These are phyloP conservation scores for Lachnellula suecica DNA, from an alignment of 2,329 filamentous ascomycete species.

Conservation along the genomic window DNA sequence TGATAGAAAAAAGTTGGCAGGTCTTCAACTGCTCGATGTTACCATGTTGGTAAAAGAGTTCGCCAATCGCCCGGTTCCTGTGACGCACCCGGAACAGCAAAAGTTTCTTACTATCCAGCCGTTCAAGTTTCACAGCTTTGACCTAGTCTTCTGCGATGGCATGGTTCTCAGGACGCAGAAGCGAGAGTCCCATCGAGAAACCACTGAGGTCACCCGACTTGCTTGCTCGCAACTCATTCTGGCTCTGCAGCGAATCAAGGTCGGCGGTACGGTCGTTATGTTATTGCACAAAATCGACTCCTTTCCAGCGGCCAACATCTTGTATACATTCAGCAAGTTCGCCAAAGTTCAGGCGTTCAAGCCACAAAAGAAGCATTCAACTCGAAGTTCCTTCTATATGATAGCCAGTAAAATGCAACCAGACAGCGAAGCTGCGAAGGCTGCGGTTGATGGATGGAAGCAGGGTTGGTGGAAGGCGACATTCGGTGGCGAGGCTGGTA, in stretches of 20 bases:
- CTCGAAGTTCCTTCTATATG: constrained; percentile 27
- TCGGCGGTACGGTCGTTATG: constrained; percentile 24
- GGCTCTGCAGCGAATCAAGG: constrained; percentile 19
- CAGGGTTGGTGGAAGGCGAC: constrained; percentile 22
- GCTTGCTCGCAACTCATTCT: constrained; percentile 24
- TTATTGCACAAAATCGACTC: constrained; percentile 26
- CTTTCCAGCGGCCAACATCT: constrained; percentile 16
- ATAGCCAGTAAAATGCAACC: constrained; percentile 24
- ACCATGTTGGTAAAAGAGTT: constrained; percentile 22
- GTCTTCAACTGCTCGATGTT: constrained; percentile 15
- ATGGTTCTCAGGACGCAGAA: constrained; percentile 25
- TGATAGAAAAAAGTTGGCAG: not conserved
- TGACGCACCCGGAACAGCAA: constrained; percentile 12
- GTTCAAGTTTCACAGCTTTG: constrained; percentile 23
- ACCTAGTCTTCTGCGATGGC: constrained; percentile 29
- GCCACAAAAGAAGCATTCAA: constrained; percentile 20
- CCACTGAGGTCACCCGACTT: constrained; percentile 18
- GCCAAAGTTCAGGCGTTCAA: constrained; percentile 24
- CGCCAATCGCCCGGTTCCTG: constrained; percentile 11
- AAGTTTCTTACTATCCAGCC: constrained; percentile 17
- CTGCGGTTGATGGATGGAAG: constrained; percentile 21
- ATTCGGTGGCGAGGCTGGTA: constrained; percentile 19
- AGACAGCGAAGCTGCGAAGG: constrained; percentile 7
- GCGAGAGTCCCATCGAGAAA: constrained; percentile 17
- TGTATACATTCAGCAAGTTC: constrained; percentile 26